Evolutionary conservation across 169 alveolate genomes (phyloP), one percentile per base, ranked within the genome.

Genomic region (Eimeria sp.): DNA sequence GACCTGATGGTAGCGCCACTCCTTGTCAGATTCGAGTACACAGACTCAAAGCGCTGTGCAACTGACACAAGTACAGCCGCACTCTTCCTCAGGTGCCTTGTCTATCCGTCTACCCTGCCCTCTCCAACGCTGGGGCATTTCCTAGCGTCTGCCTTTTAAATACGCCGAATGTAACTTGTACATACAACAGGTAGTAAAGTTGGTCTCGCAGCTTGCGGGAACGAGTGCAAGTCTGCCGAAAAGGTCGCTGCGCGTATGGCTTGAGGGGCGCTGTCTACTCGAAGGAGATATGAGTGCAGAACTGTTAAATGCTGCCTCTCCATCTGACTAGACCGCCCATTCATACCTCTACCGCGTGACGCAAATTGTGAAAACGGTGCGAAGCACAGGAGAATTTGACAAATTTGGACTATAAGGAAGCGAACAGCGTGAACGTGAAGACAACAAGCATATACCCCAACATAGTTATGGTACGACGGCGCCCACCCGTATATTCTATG

Each of bases 181-280:
- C 78, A 37, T 33, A 25, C 18, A 71, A 25, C 18, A 71, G 27
- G 40, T n/a, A 9, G 46, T 14, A 14, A 43, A 4, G 83, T 40
- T 74, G 56, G 23, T 23, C 43, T 74, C 33, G 58, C 83, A 74
- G 23, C 83, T 18, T 74, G 83, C 83, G 33, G 83, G 14, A 20
- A 40, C 83, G 56, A 74, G n/a, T 74, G 58, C 83, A 74, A 74
- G 54, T 40, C 83, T n/a, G 83, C 43, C 54, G 56, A 74, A 74
- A 40, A 37, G 16, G 13, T 16, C 83, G 46, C 83, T 40, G 83
- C 56, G 83, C 14, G 2, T 74, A 33, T 40, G 56, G 18, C 83
- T 9, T 74, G 56, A 20, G 80, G 52, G 27, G 3, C 83, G 83
- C 58, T 74, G 54, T 16, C 20, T n/a, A 16, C 18, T 74, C 43